Percentiles rank a stretch among this genome's conserved stretches.
These are phyloP conservation scores for Didymella exigua DNA, from an alignment of 2,329 filamentous ascomycete genomes.

Conservation along the genomic window DNA sequence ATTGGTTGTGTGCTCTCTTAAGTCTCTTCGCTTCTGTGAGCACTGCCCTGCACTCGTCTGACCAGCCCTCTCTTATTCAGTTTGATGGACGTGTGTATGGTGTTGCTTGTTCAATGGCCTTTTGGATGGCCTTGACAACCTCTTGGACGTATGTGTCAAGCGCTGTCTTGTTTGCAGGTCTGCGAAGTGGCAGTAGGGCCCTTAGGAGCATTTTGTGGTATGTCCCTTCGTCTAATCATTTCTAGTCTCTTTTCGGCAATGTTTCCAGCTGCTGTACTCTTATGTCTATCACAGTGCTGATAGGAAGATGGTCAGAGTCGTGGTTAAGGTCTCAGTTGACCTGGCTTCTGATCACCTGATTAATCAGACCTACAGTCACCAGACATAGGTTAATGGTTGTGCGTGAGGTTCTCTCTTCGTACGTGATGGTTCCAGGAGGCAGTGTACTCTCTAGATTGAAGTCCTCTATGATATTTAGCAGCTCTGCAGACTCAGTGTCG, in stretches of 20 bases:
- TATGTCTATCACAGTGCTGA: constrained; percentile 23
- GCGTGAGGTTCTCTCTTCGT: constrained; percentile 10
- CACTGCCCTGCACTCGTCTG: constrained; percentile 12
- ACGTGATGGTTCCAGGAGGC: constrained; percentile 11
- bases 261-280: constrained; percentile 1
- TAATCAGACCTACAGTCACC: constrained; percentile 11
- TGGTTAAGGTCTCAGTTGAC: constrained; percentile 20
- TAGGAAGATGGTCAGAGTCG: constrained; percentile 30
- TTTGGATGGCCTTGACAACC: constrained; percentile 11
- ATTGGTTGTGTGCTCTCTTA: constrained; percentile 12
- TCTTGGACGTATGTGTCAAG: constrained; percentile 18
- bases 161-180: constrained; percentile 14
- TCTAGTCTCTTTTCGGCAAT: constrained; percentile 9
- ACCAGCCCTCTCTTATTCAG: constrained; percentile 13
- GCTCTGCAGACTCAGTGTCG: constrained; percentile 13
- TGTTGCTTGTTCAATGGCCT: constrained; percentile 13
- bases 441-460: constrained; percentile 14
- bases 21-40: constrained; percentile 20
- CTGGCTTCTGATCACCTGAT: constrained; percentile 17
- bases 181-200: constrained; percentile 15
- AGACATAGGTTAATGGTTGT: constrained; percentile 20
- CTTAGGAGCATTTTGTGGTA: constrained; percentile 16
- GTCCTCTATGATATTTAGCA: constrained; percentile 19
- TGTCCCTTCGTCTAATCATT: constrained; percentile 7
- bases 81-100: constrained; percentile 4